phyloP scores from a whole-genome alignment of 2,329 filamentous ascomycete genomes.

The Ophiocordyceps australis region DNA sequence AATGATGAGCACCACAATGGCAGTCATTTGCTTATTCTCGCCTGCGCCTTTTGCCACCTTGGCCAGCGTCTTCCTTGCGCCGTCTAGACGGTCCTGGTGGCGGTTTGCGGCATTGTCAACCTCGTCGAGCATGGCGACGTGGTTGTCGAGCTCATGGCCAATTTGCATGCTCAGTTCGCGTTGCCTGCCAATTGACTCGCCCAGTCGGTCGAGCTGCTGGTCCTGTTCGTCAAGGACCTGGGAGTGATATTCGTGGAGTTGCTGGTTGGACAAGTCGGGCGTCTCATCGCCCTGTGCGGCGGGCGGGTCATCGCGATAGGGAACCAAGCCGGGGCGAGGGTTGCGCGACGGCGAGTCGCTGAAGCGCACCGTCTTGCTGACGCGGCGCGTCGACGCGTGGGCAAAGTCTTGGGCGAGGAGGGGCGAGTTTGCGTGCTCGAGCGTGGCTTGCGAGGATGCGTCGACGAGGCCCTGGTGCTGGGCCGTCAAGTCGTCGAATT shows the following conservation, averaged over 20 bases:
- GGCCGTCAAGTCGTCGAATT: conserved; percentile 57
- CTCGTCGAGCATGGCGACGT: conserved; percentile 78
- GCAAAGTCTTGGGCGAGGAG: conserved; percentile 44
- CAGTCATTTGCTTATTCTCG: conserved; percentile 75
- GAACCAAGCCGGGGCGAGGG: conserved; percentile 27
- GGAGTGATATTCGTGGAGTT: conserved; percentile 73
- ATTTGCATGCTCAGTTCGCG: conserved; percentile 90
- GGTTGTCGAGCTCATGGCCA: conserved; percentile 83
- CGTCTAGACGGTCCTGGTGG: conserved; percentile 57
- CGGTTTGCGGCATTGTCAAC: conserved; percentile 69
- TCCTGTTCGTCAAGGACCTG: conserved; percentile 79
- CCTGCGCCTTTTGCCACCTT: conserved; percentile 55
- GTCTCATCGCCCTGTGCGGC: conserved; percentile 28
- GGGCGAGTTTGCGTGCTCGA: conserved; percentile 46
- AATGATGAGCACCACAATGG: conserved; percentile 67
- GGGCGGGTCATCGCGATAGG: conserved; percentile 51
- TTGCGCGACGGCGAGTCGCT: conserved; percentile 38
- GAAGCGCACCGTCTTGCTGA: conserved; percentile 70
- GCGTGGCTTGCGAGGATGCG: conserved; percentile 26
- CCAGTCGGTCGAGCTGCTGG: conserved; percentile 73
- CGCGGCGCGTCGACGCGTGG: conserved; percentile 26
- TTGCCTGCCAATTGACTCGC: conserved; percentile 75
- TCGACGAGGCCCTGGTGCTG: conserved; percentile 59
- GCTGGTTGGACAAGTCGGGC: conserved; percentile 51
- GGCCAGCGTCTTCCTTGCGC: conserved; percentile 55